Percentiles rank a stretch among this genome's conserved stretches.
Evolutionary conservation across 1,284 basidiomycete species (phyloP).

Genomic region (Naganishia sp.): DNA sequence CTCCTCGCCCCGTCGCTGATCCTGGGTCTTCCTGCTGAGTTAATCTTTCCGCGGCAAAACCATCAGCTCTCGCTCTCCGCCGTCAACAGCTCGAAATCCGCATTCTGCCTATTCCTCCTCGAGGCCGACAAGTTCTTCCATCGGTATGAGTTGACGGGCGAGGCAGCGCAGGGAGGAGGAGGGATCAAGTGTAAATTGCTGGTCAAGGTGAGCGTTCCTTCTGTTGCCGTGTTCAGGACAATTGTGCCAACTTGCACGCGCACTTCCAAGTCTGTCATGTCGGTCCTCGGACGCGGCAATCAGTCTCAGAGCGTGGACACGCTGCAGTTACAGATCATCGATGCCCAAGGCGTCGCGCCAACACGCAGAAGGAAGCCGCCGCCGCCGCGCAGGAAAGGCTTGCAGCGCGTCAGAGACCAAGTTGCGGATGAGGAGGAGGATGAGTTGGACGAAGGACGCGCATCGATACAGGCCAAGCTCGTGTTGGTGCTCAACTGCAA

Average conservation of each 20-base stretch:
- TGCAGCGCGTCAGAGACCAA: constrained; percentile 15
- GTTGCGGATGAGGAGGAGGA: constrained; percentile 38
- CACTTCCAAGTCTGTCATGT: constrained; percentile 47
- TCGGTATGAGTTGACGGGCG: constrained; percentile 38
- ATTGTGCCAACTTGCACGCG: neutral
- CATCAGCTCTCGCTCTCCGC: constrained; percentile 36
- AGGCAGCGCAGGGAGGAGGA: constrained; percentile 36
- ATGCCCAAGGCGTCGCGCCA: constrained; percentile 36
- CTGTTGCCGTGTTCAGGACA: neutral
- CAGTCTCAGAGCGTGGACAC: constrained; percentile 45
- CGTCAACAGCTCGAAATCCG: constrained; percentile 50
- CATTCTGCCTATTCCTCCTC: constrained; percentile 50
- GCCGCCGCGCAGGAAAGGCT: constrained; percentile 31
- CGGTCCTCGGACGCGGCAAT: constrained; percentile 47
- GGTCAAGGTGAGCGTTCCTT: constrained; percentile 46
- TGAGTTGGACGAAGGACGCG: constrained; percentile 38
- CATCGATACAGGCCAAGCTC: constrained; percentile 37
- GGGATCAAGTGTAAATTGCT: constrained; percentile 50
- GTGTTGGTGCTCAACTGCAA: constrained; percentile 50
- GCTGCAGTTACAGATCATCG: constrained; percentile 48
- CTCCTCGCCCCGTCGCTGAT: constrained; percentile 8
- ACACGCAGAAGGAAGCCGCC: constrained; percentile 30
- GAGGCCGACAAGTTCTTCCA: constrained; percentile 44
- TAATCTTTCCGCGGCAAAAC: too few species aligned
- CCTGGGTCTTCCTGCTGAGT: neutral